Conservation (phyloP, 2,329 filamentous ascomycete species). For the Rutstroemia sp. region DNA sequence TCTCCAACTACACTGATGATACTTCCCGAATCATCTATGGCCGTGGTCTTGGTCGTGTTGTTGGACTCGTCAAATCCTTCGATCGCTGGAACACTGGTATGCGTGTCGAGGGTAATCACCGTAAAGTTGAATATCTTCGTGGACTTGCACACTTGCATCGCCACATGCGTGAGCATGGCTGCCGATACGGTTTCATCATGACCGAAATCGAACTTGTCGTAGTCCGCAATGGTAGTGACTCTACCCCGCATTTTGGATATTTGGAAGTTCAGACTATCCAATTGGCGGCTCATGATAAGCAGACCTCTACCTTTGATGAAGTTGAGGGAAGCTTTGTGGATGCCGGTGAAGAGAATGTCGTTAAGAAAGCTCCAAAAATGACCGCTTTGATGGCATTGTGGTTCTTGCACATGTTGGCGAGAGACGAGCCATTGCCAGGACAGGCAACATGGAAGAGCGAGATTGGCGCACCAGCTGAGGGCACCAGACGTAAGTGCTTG, state of each 20-base stretch:
- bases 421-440: constrained; percentile 49
- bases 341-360: constrained; percentile 28
- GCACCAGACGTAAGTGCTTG: constrained; percentile 61
- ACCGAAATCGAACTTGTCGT: constrained; percentile 93
- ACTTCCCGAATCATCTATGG: constrained; percentile 40
- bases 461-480: constrained; percentile 67
- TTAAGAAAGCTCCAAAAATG: constrained; percentile 51
- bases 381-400: constrained; percentile 70
- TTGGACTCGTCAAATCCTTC: constrained; percentile 85
- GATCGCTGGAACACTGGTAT: constrained; percentile 94
- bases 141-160: constrained; percentile 81
- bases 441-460: constrained; percentile 61
- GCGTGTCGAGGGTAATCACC: constrained; percentile 76
- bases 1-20: constrained; percentile 46
- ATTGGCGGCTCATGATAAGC: constrained; percentile 36
- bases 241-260: constrained; percentile 78
- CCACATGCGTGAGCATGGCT: constrained; percentile 88
- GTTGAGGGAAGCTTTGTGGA: constrained; percentile 20
- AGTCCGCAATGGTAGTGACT: constrained; percentile 68
- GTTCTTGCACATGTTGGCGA: constrained; percentile 67
- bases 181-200: constrained; percentile 91
- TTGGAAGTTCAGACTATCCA: constrained; percentile 64
- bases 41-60: constrained; percentile 52
- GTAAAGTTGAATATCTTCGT: constrained; percentile 82
- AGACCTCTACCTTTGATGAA: constrained; percentile 17